phyloP scores from a whole-genome alignment of 1,139 yeast species.

The Candida dubliniensis region DNA sequence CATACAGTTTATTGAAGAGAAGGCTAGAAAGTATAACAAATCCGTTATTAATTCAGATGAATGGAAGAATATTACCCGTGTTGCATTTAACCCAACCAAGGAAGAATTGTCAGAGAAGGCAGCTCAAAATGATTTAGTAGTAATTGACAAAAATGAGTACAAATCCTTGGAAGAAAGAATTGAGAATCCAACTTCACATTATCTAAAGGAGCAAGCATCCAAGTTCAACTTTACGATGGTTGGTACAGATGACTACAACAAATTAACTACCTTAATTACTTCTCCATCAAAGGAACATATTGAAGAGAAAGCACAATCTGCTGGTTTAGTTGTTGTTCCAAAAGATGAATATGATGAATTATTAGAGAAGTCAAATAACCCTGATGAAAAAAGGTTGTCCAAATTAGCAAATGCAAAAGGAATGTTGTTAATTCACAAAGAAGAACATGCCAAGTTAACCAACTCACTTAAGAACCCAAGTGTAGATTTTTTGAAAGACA shows the following conservation, averaged over 20 bases:
- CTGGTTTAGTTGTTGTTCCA: slow-evolving; percentile 35
- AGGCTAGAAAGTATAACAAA: slow-evolving; percentile 21
- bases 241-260: slow-evolving; percentile 23
- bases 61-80: slow-evolving; percentile 19
- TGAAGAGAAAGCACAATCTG: slow-evolving; percentile 31
- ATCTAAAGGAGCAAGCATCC: slow-evolving; percentile 22
- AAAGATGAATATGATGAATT: slow-evolving; percentile 21
- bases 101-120: slow-evolving; percentile 23
- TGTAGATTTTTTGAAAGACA: slow-evolving; percentile 20
- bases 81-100: slow-evolving; percentile 18
- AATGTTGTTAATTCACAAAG: slow-evolving; percentile 17
- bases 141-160: slow-evolving; percentile 12
- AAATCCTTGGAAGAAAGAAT: slow-evolving; percentile 15
- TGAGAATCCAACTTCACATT: slow-evolving; percentile 21
- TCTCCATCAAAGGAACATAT: slow-evolving; percentile 39
- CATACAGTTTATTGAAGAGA: slow-evolving; percentile 24
- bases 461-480: slow-evolving; percentile 22
- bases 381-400: slow-evolving; percentile 21
- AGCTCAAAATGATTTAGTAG: slow-evolving; percentile 16
- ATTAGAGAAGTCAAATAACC: slow-evolving; percentile 24
- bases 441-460: slow-evolving; percentile 18
- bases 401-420: slow-evolving; percentile 16
- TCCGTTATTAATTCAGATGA: slow-evolving; percentile 20
- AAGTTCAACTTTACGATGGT: slow-evolving; percentile 21
- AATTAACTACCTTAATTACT: slow-evolving; percentile 26